A percentile compares a stretch with the other conserved stretches of the same genome.
These are phyloP conservation scores for Kingdonia uniflora DNA, from an alignment of 164 flowering plant species.

Conservation along the genomic window DNA sequence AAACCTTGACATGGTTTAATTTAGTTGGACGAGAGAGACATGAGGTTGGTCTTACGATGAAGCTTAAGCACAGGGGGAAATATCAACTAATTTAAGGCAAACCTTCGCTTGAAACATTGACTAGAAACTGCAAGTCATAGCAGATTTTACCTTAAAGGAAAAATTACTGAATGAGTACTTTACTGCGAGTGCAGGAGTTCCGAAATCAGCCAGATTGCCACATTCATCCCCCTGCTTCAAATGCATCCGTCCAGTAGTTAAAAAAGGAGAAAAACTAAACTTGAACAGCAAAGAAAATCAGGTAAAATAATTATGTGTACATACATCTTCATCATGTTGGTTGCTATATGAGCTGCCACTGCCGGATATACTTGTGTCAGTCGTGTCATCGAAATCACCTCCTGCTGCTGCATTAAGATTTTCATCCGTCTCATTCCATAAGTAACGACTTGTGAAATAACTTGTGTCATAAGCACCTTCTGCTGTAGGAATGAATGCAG, in stretches of 20 bases:
- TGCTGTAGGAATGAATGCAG: slow-evolving; percentile 82
- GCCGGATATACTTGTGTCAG: slow-evolving; percentile 53
- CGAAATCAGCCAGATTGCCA: slow-evolving; percentile 69
- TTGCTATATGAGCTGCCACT: slow-evolving; percentile 57
- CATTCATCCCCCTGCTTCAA: slow-evolving; percentile 77
- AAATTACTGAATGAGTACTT: slow-evolving; percentile 92
- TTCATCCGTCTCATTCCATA: slow-evolving; percentile 79
- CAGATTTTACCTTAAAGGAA: slow-evolving; percentile 78
- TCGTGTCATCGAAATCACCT: slow-evolving; percentile 69
- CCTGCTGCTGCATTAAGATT: slow-evolving; percentile 33
- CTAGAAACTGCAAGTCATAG: neutral
- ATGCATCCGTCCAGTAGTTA: slow-evolving; percentile 2
- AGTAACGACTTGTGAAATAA: slow-evolving; percentile 87
- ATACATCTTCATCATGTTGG: slow-evolving; percentile 73
- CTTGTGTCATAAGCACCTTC: slow-evolving; percentile 83
- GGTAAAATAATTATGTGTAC: neutral
- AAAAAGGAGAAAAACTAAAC: neutral
- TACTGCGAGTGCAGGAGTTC: slow-evolving; percentile 40
- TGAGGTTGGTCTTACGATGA: too few relatives aligned
- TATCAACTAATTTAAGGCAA: too few relatives aligned
- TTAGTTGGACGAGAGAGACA: too few relatives aligned
- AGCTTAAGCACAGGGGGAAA: too few relatives aligned
- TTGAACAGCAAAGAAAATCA: neutral
- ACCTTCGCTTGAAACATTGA: neutral
- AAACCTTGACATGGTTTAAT: too few relatives aligned